Conservation (phyloP, 2,329 filamentous ascomycete species). For the Aureobasidium namibiae region DNA sequence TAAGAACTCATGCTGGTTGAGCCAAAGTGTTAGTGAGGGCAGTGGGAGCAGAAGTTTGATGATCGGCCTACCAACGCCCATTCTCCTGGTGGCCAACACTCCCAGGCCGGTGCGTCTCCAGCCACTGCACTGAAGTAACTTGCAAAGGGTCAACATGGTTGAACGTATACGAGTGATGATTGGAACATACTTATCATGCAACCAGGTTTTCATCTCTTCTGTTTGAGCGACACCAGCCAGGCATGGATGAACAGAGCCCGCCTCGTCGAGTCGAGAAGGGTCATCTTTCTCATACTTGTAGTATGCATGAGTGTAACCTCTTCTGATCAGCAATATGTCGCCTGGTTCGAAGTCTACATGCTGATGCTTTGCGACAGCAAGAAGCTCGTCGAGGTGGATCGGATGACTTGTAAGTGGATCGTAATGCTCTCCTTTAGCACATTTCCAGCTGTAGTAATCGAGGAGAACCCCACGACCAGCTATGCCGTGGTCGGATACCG, state of each 20-base stretch:
- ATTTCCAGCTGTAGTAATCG: constrained; percentile 35
- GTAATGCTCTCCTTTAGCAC: constrained; percentile 32
- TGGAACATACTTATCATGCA: constrained; percentile 9
- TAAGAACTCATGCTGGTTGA: constrained; percentile 32
- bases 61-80: neutral
- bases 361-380: constrained; percentile 50
- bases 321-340: constrained; percentile 52
- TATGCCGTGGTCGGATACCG: constrained; percentile 37
- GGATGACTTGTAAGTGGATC: constrained; percentile 34
- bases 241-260: neutral
- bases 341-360: constrained; percentile 50
- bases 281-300: constrained; percentile 37
- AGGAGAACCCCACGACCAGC: constrained; percentile 35
- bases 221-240: neutral
- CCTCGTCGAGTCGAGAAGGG: neutral
- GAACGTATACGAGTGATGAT: neutral
- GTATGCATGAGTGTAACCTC: constrained; percentile 53
- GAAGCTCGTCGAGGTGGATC: constrained; percentile 40
- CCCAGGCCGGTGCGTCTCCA: constrained; percentile 56
- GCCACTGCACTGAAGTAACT: constrained; percentile 53
- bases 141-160: neutral
- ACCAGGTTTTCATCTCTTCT: constrained; percentile 28
- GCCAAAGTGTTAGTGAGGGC: neutral
- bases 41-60: neutral
- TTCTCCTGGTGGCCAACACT: constrained; percentile 29